A percentile compares a stretch with the other conserved stretches of the same genome.
Conservation (phyloP, 345 rosid species). For the Populus ilicifolia region DNA sequence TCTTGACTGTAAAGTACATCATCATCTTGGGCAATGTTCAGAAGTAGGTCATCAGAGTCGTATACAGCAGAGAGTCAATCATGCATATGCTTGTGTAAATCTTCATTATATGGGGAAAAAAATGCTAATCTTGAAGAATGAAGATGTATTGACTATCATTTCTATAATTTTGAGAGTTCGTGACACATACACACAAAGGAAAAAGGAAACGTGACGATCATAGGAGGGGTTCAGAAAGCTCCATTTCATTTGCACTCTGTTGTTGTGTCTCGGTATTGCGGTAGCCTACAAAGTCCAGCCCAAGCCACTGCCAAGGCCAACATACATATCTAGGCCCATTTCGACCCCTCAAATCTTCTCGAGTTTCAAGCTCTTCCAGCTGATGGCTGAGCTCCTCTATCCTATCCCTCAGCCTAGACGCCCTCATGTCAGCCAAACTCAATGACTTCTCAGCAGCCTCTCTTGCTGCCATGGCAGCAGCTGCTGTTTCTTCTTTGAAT, state of each 20-base stretch:
- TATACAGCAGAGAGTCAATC: background rate
- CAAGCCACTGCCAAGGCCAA: conserved; percentile 99
- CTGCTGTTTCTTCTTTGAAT: conserved; percentile 93
- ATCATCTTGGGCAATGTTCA: background rate
- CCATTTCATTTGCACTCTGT: conserved; percentile 81
- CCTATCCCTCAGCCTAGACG: conserved; percentile 85
- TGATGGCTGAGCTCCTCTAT: conserved; percentile 80
- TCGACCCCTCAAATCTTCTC: conserved; percentile 48
- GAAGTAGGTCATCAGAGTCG: conserved; percentile 6
- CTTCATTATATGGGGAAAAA: background rate
- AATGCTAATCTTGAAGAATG: conserved; percentile 15
- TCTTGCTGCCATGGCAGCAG: conserved; percentile 97
- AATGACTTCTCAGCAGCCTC: conserved; percentile 98
- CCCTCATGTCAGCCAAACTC: conserved; percentile 77
- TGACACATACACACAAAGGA: conserved; percentile 15
- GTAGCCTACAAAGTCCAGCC: conserved; percentile 77
- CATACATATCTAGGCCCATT: conserved; percentile 69
- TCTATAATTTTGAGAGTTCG: conserved; percentile 12
- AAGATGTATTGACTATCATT: conserved; percentile 8
- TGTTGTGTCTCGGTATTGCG: conserved; percentile 43
- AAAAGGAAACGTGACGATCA: conserved; percentile 23
- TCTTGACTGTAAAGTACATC: background rate
- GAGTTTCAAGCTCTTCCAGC: conserved; percentile 76
- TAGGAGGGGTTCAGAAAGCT: conserved; percentile 90
- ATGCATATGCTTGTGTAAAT: background rate